Percentiles rank a stretch among this genome's conserved stretches.
Conservation (phyloP, 768 basidiomycete genomes). For the Cantharellus cinnabarinus region DNA sequence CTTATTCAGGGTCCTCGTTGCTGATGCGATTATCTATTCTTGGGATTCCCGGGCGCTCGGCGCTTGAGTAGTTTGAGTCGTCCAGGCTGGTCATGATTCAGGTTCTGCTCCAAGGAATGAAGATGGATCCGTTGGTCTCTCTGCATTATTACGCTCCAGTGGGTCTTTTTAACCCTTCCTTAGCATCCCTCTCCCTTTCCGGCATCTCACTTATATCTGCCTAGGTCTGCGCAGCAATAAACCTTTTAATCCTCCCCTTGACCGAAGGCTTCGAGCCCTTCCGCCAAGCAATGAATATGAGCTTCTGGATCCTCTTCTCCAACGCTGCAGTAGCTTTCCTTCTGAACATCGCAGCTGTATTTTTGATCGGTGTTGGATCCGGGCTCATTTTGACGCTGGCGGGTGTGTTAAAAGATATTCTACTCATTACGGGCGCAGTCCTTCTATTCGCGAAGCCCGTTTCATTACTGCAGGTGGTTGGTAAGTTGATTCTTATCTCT, state of each 20-base stretch:
- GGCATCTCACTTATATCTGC: not conserved
- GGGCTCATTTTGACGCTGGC: slow-evolving; percentile 83
- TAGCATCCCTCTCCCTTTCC: not conserved
- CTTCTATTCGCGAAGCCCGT: slow-evolving; percentile 63
- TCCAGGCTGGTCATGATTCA: slow-evolving; percentile 93
- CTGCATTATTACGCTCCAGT: slow-evolving; percentile 89
- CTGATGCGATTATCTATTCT: not conserved
- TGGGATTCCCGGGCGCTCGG: not conserved
- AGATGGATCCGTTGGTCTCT: slow-evolving; percentile 94
- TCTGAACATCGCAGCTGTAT: slow-evolving; percentile 84
- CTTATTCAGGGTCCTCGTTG: not conserved
- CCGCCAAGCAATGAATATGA: slow-evolving; percentile 39
- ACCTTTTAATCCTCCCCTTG: slow-evolving; percentile 69
- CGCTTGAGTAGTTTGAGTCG: slow-evolving; percentile 52
- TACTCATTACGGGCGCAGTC: slow-evolving; percentile 82
- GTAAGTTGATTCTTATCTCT: slow-evolving; percentile 16
- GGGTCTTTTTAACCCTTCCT: slow-evolving; percentile 3
- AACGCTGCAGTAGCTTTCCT: slow-evolving; percentile 80
- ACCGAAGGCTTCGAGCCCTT: slow-evolving; percentile 84
- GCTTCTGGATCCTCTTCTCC: slow-evolving; percentile 49
- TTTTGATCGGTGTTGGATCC: slow-evolving; percentile 73
- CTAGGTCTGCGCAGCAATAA: slow-evolving; percentile 68
- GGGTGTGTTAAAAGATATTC: slow-evolving; percentile 93
- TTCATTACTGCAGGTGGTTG: slow-evolving; percentile 69
- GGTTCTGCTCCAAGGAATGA: slow-evolving; percentile 78